Conservation (phyloP, 139 green algal species). For the Limnomonas spitsbergensis region DNA sequence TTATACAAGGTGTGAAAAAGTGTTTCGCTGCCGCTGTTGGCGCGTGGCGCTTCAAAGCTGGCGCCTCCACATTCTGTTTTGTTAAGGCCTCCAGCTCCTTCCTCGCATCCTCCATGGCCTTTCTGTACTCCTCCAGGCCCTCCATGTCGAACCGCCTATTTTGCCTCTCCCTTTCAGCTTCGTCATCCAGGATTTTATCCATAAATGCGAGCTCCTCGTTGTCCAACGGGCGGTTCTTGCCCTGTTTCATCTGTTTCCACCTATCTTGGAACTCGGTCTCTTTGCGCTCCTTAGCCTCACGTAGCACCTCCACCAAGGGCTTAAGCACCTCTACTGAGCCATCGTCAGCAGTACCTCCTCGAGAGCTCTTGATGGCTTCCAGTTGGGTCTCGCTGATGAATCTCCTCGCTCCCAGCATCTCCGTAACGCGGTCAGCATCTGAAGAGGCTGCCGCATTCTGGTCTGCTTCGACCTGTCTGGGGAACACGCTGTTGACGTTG, state of each 20-base stretch:
- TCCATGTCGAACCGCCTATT: conserved; percentile 37
- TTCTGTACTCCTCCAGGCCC: conserved; percentile 62
- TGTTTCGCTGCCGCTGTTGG: too few species aligned
- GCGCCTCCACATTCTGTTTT: too few species aligned
- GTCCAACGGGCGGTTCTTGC: conserved; percentile 82
- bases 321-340: conserved; percentile 52
- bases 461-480: conserved; percentile 32
- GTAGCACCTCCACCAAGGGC: conserved; percentile 68
- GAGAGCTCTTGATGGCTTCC: conserved; percentile 47
- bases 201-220: conserved; percentile 79
- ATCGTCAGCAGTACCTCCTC: conserved; percentile 44
- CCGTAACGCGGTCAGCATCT: conserved; percentile 26
- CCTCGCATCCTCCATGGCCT: too few species aligned
- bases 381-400: conserved; percentile 75
- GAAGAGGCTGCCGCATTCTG: neutral
- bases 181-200: conserved; percentile 42
- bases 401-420: conserved; percentile 50
- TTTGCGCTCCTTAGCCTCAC: conserved; percentile 72
- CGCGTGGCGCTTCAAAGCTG: too few species aligned
- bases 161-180: conserved; percentile 24
- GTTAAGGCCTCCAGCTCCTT: too few species aligned
- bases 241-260: conserved; percentile 81
- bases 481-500: conserved; percentile 67
- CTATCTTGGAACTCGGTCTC: conserved; percentile 69
- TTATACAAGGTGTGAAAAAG: too few species aligned